Evolutionary conservation across 2,329 filamentous ascomycete species (phyloP), one percentile per base, ranked within the genome.

Genomic region (Sporothrix pseudoabietina): DNA sequence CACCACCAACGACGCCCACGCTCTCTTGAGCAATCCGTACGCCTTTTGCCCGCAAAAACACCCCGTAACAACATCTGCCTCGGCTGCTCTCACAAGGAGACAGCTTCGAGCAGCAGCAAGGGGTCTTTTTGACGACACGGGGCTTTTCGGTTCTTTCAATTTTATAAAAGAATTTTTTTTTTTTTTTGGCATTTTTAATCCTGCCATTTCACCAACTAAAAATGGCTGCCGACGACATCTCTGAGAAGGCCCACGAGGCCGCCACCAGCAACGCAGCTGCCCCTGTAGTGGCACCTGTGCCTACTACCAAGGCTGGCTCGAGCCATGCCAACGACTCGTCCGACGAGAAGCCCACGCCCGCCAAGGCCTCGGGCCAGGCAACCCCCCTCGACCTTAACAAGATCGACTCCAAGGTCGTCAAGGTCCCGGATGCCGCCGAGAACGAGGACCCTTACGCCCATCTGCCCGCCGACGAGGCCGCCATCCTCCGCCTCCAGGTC

Each of bases 401-500:
- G 78, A 81, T 81, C 74, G 85, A 86, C 75, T 85, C 84, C 65
- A 82, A 83, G 69, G 80, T 82, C n/a, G 74, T 79, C 8, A 77
- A 78, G 63, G 78, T 79, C 14, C 54, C 55, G 19, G 54, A 26
- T 7, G 32, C 14, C 74, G 79, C 12, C 75, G 78, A 12, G 55
- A 78, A 83, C 3, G 84, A 87, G 71, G 83, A 85, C 77, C 83
- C 87, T 3, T 90, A 88, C 78, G 83, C 83, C 35, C 88, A 93
- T 79, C 84, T 94, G 3, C 87, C 91, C 1, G 81, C 87, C 9
- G 79, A 90, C 74, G 91, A 95, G 81, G 89, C 87, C 71, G 84
- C 86, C 26, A 87, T 95, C 71, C 82, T 96, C 75, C 89, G 87
- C 79, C 85, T 84, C 74, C 93, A 96, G 82, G 85, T 94, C 75